Conservation (phyloP, 148 eudicot genomes). For the Heliamphora exappendiculata region DNA sequence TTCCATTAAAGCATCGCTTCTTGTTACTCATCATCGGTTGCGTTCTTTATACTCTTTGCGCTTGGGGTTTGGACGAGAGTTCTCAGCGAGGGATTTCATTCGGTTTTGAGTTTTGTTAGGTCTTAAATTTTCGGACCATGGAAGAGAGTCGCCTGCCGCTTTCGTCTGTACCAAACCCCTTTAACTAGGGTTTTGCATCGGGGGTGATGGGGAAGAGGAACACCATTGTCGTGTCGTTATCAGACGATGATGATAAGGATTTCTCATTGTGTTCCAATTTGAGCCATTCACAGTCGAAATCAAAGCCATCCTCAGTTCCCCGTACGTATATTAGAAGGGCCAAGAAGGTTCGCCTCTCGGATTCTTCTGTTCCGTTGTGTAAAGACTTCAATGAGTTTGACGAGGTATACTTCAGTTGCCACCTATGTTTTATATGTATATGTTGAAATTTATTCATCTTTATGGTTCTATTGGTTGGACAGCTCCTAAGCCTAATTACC, state of each 20-base stretch:
- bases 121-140: neutral
- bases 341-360: conserved; percentile 34
- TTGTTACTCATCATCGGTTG: neutral
- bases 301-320: conserved; percentile 29
- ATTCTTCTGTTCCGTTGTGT: conserved; percentile 12
- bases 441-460: neutral
- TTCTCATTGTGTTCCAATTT: conserved; percentile 4
- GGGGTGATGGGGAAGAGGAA: conserved; percentile 40
- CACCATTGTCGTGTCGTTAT: conserved; percentile 30
- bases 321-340: conserved; percentile 19
- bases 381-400: conserved; percentile 24
- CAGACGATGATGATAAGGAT: conserved; percentile 37
- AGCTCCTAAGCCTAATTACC: neutral
- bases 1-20: no score
- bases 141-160: neutral
- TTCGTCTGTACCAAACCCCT: neutral
- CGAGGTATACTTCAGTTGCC: conserved; percentile 23
- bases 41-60: no score
- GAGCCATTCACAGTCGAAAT: conserved; percentile 18
- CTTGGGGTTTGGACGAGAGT: neutral
- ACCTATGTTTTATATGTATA: neutral
- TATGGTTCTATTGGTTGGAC: neutral
- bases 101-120: neutral
- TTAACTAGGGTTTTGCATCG: neutral
- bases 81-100: neutral